These are phyloP conservation scores for Desmodesmus armatus DNA, from an alignment of 139 green algal genomes.

Conservation along the genomic window DNA sequence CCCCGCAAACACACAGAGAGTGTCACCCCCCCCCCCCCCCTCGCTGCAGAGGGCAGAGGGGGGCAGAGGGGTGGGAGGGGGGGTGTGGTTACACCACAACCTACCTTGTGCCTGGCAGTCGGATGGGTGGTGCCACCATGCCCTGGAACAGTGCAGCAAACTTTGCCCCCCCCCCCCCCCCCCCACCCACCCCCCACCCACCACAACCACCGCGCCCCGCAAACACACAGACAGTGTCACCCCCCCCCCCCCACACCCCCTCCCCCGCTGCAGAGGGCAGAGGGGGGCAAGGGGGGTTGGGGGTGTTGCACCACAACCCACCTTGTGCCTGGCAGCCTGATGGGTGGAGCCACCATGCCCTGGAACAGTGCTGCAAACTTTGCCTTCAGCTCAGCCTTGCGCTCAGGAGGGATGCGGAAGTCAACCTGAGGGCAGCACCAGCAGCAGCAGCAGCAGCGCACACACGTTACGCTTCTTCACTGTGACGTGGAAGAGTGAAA, in stretches of 20 bases:
- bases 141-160: neutral
- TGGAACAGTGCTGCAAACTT: constrained; percentile 28
- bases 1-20: too few relatives aligned
- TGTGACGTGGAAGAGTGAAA: neutral
- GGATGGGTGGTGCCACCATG: neutral
- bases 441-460: neutral
- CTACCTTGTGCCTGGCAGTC: constrained; percentile 16
- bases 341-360: constrained; percentile 22
- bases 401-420: constrained; percentile 16
- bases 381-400: neutral
- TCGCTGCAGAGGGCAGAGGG: neutral
- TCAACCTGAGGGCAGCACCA: constrained; percentile 9
- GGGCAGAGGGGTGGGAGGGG: too few relatives aligned
- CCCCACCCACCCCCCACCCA: neutral
- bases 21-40: too few relatives aligned
- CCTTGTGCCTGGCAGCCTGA: constrained; percentile 19
- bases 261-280: neutral
- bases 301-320: neutral
- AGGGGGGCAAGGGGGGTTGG: neutral
- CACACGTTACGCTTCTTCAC: neutral
- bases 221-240: too few relatives aligned
- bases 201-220: neutral
- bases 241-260: neutral
- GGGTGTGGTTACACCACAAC: neutral
- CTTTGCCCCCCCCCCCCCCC: neutral